Percentiles rank a stretch among this genome's conserved stretches.
phyloP scores from a whole-genome alignment of 106 monocot genomes.

The Dactylorhiza incarnata region DNA sequence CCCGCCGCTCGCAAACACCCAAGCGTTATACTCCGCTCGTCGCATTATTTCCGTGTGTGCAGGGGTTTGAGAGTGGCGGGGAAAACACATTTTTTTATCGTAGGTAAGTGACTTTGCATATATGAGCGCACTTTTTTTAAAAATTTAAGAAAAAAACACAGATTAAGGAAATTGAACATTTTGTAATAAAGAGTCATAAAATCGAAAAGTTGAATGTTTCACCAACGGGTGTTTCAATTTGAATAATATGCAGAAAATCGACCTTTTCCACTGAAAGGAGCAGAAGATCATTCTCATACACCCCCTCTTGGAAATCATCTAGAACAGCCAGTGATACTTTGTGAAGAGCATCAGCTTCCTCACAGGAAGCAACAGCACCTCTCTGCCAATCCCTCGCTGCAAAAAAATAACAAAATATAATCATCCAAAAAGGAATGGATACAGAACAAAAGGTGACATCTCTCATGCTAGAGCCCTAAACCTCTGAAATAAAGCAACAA shows the following conservation, averaged over 20 bases:
- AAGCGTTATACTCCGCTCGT: no score
- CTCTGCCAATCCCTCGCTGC: conserved; percentile 40
- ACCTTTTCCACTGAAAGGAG: conserved; percentile 76
- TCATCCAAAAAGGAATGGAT: neutral
- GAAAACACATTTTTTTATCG: no score
- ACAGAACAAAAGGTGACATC: neutral
- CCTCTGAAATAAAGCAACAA: neutral
- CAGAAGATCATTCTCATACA: conserved; percentile 88
- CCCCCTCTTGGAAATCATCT: conserved; percentile 49
- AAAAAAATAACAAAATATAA: neutral
- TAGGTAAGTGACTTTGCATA: no score
- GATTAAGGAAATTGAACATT: no score
- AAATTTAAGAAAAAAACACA: no score
- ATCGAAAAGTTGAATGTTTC: no score
- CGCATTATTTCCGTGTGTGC: no score
- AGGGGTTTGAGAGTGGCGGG: no score
- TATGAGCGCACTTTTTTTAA: no score
- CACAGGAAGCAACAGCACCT: conserved; percentile 40
- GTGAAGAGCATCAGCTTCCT: conserved; percentile 59
- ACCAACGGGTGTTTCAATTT: neutral
- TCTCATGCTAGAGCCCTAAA: neutral
- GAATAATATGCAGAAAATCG: neutral
- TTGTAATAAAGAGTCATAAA: no score
- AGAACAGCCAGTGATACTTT: conserved; percentile 48
- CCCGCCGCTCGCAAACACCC: no score